phyloP scores from a whole-genome alignment of 1,139 yeast genomes.

The Lodderomyces pseudojiufengensis region DNA sequence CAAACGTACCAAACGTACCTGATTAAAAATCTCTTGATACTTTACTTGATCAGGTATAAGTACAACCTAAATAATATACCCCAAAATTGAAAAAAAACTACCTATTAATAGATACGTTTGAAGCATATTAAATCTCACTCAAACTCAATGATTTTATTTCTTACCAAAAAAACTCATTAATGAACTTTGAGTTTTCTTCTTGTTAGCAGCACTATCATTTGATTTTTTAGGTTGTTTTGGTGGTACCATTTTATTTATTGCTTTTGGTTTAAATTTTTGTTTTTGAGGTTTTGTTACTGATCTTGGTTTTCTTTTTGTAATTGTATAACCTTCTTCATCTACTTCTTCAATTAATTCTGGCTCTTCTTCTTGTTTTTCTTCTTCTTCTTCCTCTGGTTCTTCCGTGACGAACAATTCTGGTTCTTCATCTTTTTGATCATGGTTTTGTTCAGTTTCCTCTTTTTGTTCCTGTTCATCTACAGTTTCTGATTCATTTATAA shows the following conservation, averaged over 20 bases:
- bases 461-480: slow-evolving; percentile 4
- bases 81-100: too few species aligned
- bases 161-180: slow-evolving; percentile 40
- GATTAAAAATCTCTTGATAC: too few species aligned
- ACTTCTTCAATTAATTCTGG: slow-evolving; percentile 19
- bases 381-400: slow-evolving; percentile 3
- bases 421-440: too few species aligned
- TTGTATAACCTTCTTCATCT: slow-evolving; percentile 42
- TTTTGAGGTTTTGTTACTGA: slow-evolving; percentile 15
- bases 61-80: too few species aligned
- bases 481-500: not conserved
- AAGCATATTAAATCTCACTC: too few species aligned
- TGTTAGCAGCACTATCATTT: slow-evolving; percentile 14
- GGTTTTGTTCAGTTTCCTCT: slow-evolving; percentile 5
- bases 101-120: too few species aligned
- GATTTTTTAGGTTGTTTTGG: slow-evolving; percentile 10
- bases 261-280: slow-evolving; percentile 6
- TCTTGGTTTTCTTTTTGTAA: slow-evolving; percentile 25
- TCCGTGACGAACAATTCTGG: slow-evolving; percentile 6
- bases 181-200: slow-evolving; percentile 32
- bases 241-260: slow-evolving; percentile 3
- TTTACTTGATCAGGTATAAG: too few species aligned
- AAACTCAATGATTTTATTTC: slow-evolving; percentile 11
- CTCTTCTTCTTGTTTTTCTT: slow-evolving; percentile 9
- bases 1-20: too few species aligned